Conservation (phyloP, 1,284 basidiomycete species). For the Microbotryum lychnidis-dioicae region DNA sequence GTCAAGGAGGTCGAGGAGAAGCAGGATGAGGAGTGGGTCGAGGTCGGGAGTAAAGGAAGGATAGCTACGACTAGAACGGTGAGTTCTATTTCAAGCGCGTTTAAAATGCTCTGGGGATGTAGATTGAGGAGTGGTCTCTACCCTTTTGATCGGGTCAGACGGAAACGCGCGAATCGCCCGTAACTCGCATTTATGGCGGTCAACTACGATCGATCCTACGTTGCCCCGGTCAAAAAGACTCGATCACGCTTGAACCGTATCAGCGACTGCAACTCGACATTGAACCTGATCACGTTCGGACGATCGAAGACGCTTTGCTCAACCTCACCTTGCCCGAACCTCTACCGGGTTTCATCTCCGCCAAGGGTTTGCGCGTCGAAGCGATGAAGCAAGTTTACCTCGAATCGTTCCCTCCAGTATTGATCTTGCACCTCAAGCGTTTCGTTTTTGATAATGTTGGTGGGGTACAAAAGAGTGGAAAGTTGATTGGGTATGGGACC, state of each 20-base stretch:
- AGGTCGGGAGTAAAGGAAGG: conserved; percentile 85
- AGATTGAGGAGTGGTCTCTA: neutral
- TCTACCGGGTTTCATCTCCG: conserved; percentile 47
- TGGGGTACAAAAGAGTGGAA: conserved; percentile 75
- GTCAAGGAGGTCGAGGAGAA: too few relatives aligned
- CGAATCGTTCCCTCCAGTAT: conserved; percentile 72
- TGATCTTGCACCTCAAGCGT: conserved; percentile 86
- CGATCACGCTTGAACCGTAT: conserved; percentile 86
- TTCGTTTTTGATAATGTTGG: conserved; percentile 82
- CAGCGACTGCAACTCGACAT: conserved; percentile 83
- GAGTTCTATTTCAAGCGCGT: conserved; percentile 36
- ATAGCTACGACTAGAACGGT: conserved; percentile 73
- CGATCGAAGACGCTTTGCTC: conserved; percentile 73
- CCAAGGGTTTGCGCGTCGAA: conserved; percentile 58
- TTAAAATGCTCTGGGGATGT: too few relatives aligned
- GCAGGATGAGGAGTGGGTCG: conserved; percentile 55
- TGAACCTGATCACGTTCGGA: conserved; percentile 65
- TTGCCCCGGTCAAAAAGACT: conserved; percentile 72
- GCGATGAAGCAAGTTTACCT: conserved; percentile 82
- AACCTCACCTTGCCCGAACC: conserved; percentile 72
- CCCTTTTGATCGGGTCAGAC: conserved; percentile 46
- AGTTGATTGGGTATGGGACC: conserved; percentile 68
- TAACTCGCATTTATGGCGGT: conserved; percentile 87
- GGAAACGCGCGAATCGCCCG: conserved; percentile 72
- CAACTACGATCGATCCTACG: conserved; percentile 81